Evolutionary conservation across 805 yeast genomes (phyloP), one percentile per base, ranked within the genome.

Genomic region (Sugiyamaella marilandica): DNA sequence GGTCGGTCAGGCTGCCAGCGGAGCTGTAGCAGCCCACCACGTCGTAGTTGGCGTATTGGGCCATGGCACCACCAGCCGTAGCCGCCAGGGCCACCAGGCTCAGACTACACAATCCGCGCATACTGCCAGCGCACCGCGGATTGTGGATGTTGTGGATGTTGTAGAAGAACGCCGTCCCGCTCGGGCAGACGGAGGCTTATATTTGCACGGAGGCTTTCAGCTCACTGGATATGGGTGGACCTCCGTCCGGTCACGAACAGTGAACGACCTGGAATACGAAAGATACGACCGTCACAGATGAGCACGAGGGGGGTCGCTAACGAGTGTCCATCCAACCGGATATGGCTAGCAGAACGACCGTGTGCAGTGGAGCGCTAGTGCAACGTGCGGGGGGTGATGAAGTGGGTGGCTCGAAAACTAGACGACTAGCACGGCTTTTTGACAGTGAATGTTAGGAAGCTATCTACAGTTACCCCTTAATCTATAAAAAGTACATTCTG

Each of bases 21-120:
- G 53, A 33, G 14, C 39, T 35, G 47, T 43, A 59, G 47, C 62
- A 59, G 4, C 62, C 62, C 5, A 45, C 52, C 26, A 10, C 13
- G 16, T 45, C 45, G 41, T 54, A 51, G n/a, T 32, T 10, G 50
- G 43, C 43, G n/a, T n/a, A 14, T 10, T 33, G 37, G 21, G 37
- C 47, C 21, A 45, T 9, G 37, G 24, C 26, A n/a, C 16, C n/a
- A 21, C 45, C 34, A 26, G 36, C 16, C n/a, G n/a, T n/a, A n/a
- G 45, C 50, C 43, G 43, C 43, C 16, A 29, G 21, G 10, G 37
- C 48, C n/a, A 32, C 39, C 48, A 16, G 29, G 29, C 34, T 18
- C 34, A 5, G 2, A 7, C 5, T 2, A 33, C 18, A 4, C 24
- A 39, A 39, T 16, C 19, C 43, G 19, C 43, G 43, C 43, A 39